Evolutionary conservation across 805 yeast genomes (phyloP), one percentile per base, ranked within the genome.

Genomic region (Yamadazyma laniorum): DNA sequence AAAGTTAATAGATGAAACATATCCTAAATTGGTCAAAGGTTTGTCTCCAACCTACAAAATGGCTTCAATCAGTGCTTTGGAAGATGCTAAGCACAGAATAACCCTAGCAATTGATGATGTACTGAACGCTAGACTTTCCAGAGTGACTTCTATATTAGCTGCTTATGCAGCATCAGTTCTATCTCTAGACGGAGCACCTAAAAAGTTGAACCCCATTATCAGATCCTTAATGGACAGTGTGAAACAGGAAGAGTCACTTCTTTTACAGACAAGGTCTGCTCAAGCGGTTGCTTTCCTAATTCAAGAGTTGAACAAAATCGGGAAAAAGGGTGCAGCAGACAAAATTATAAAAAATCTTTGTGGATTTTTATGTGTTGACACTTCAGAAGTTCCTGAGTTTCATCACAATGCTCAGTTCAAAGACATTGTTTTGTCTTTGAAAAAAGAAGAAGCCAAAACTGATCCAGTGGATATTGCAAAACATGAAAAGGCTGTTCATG

Each of bases 321-420:
- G 77, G 6, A 88, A 89, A 53, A 58, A 56, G n/a, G 80, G 80
- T 25, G 93, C 91, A 1, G 80, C 91, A 2, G 95, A 87, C 50
- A 93, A 93, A 56, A 84, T 95, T 47, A 78, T 87, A 30, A 91
- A 87, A 57, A 93, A 93, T 54, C 65, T 95, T 39, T 86, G 96
- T 63, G 95, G 91, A 0, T 91, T 91, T 56, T 56, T 93, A 35
- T 93, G 99, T 64, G 96, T 90, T 22, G 99, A 91, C 56, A 88
- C 96, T 0, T 78, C 93, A 3, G 97, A 90, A 55, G 96, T 91
- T 22, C 99, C 99, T 2, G 97, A 88, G 52, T 93, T 87, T 54
- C 69, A 71, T 12, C 81, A 84, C 31, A 85, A 85, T 49, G 74
- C 75, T 26, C 59, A 63, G 11, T 66, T 72, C 39, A 70, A 61